These are phyloP conservation scores for Takakia lepidozioides DNA, from an alignment of 225 moss, liverwort and hornwort genomes.

Conservation along the genomic window DNA sequence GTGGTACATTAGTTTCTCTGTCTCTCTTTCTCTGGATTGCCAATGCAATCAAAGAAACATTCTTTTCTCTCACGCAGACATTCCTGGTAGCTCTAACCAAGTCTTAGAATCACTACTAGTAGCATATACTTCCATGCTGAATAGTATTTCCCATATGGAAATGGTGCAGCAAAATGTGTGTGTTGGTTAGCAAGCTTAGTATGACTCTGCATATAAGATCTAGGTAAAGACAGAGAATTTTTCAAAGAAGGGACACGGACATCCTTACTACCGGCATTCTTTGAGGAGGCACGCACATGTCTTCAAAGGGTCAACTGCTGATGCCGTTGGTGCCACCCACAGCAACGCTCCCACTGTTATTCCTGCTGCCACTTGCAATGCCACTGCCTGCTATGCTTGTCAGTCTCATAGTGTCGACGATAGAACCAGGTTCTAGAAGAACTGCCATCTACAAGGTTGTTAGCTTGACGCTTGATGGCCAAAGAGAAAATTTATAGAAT, in stretches of 20 bases:
- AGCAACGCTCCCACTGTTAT: conserved; percentile 39
- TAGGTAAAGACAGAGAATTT: too few relatives aligned
- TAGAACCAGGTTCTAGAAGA: neutral
- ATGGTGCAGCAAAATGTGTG: neutral
- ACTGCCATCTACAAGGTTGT: conserved; percentile 1
- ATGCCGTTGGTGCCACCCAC: conserved; percentile 47
- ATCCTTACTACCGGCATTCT: conserved; percentile 64
- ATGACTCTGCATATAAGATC: too few relatives aligned
- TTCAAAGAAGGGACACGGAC: neutral
- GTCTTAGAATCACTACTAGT: neutral
- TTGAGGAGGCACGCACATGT: conserved; percentile 76
- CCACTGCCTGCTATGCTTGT: conserved; percentile 31
- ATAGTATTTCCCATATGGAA: neutral
- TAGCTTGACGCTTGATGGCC: too few relatives aligned
- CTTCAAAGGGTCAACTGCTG: conserved; percentile 75
- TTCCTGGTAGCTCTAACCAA: too few relatives aligned
- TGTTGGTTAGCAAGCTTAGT: too few relatives aligned
- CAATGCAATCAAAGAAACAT: neutral
- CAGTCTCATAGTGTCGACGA: neutral
- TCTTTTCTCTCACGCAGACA: too few relatives aligned
- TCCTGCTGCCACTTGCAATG: conserved; percentile 36
- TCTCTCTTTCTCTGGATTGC: neutral
- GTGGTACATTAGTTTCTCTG: too few relatives aligned
- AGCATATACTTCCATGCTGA: neutral
- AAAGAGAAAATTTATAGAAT: too few relatives aligned